Conservation (phyloP, 176 grass and related monocot species). For the Cenchrus americanus region DNA sequence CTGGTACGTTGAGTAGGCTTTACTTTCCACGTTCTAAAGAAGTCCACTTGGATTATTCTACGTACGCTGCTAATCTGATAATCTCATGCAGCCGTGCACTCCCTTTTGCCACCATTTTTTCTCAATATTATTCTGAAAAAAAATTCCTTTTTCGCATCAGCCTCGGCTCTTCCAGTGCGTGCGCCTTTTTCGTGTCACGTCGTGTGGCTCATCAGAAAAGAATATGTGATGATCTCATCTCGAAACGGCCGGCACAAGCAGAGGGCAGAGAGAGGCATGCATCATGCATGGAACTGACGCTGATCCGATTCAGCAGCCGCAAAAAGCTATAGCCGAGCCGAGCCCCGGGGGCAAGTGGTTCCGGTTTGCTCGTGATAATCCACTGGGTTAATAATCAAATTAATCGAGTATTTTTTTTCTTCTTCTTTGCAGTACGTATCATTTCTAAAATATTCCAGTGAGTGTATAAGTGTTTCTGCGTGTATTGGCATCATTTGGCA, state of each 20-base stretch:
- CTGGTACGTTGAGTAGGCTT: not conserved
- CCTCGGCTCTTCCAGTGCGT: not conserved
- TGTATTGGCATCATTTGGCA: not conserved
- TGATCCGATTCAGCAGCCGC: conserved; percentile 56
- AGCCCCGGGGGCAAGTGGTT: conserved; percentile 25
- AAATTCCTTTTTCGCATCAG: not conserved
- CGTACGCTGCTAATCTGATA: not conserved
- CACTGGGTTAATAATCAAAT: not conserved
- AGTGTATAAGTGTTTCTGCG: conserved; percentile 15
- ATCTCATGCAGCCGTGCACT: conserved; percentile 17
- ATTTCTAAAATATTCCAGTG: not conserved
- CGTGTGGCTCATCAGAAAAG: conserved; percentile 21
- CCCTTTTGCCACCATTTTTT: conserved; percentile 5
- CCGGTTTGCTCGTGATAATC: conserved; percentile 20
- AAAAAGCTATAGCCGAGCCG: conserved; percentile 43
- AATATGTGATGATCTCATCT: conserved; percentile 39
- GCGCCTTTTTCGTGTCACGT: conserved; percentile 30
- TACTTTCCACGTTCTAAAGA: conserved; percentile 40
- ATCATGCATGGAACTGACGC: conserved; percentile 38
- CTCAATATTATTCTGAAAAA: not conserved
- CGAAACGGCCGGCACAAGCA: not conserved
- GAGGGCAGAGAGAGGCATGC: not conserved
- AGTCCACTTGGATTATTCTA: conserved; percentile 41
- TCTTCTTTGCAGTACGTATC: not conserved
- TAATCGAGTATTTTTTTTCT: not conserved